Conservation (phyloP, 78 protist species). For the Reticulomyxa filosa region DNA sequence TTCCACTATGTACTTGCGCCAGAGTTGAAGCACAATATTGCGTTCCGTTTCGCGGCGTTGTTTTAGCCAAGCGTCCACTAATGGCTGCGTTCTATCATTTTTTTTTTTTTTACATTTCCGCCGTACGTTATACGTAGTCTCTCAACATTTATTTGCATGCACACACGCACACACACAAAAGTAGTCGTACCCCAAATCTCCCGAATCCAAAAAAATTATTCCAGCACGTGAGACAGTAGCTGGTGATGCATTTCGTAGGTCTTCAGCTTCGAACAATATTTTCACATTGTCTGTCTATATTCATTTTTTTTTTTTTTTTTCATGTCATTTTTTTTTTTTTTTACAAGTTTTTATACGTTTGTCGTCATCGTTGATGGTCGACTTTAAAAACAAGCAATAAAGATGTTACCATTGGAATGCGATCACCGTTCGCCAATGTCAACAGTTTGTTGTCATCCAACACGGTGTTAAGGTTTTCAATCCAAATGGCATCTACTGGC, state of each 20-base stretch:
- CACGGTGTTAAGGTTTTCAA: slow-evolving; percentile 69
- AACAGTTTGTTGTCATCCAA: slow-evolving; percentile 69
- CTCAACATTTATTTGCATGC: too few relatives aligned
- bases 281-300: neutral
- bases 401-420: slow-evolving; percentile 61
- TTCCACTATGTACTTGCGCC: slow-evolving; percentile 10
- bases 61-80: slow-evolving; percentile 16
- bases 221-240: slow-evolving; percentile 82
- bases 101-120: too few relatives aligned
- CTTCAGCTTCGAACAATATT: slow-evolving; percentile 49
- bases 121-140: too few relatives aligned
- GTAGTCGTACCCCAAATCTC: slow-evolving; percentile 23
- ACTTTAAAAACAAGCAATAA: too few relatives aligned
- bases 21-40: neutral
- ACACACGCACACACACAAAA: too few relatives aligned
- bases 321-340: too few relatives aligned
- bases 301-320: too few relatives aligned
- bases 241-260: slow-evolving; percentile 70
- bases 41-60: slow-evolving; percentile 1
- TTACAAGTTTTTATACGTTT: too few relatives aligned
- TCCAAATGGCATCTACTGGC: slow-evolving; percentile 72
- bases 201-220: slow-evolving; percentile 38
- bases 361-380: too few relatives aligned
- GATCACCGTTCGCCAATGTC: slow-evolving; percentile 61
- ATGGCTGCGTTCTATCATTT: too few relatives aligned